Evolutionary conservation across 1,284 basidiomycete species (phyloP), one percentile per base, ranked within the genome.

Genomic region (Pholiota adiposa): DNA sequence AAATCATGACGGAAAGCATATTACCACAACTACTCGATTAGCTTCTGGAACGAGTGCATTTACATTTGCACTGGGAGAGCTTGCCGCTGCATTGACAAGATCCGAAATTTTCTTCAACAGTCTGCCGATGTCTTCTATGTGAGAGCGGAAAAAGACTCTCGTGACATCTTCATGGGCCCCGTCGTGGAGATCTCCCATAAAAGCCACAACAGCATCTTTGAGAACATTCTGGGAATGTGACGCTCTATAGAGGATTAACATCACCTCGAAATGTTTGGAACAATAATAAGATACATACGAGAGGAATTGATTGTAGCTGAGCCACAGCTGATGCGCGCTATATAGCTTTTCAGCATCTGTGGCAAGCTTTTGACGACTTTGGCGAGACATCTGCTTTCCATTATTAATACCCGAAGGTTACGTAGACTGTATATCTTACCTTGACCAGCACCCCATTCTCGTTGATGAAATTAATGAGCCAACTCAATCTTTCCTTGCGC

Each of bases 341-440:
- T 90, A 89, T 12, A 98, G 78, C 66, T 94, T 93, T 76, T 98
- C 96, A 1, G 94, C 93, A 71, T 98, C 91, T n/a, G 83, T 84
- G 25, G 88, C 89, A 40, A 99, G 78, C 36, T 82, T 80, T 65
- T 96, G 87, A 33, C 94, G 85, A 57, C 88, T 87, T 36, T 81
- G 75, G 76, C 93, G 90, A 1, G 95, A 90, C 70, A 98, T 87
- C 90, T 96, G 68, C 3, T 31, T 56, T 16, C 21, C 52, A 33
- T 49, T 51, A 58, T 38, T 7, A 19, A 8, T 1, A 6, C 11
- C 23, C 4, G 21, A 33, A n/a, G 31, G 11, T 33, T 11, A 19
- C 31, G 19, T 40, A 50, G n/a, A 14, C 0, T 50, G n/a, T n/a
- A 40, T 19, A 12, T 19, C 16, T 66, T 38, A 91, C 93, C 79